Evolutionary conservation across 768 basidiomycete species (phyloP).

Genomic region (Psilocybe azurescens): DNA sequence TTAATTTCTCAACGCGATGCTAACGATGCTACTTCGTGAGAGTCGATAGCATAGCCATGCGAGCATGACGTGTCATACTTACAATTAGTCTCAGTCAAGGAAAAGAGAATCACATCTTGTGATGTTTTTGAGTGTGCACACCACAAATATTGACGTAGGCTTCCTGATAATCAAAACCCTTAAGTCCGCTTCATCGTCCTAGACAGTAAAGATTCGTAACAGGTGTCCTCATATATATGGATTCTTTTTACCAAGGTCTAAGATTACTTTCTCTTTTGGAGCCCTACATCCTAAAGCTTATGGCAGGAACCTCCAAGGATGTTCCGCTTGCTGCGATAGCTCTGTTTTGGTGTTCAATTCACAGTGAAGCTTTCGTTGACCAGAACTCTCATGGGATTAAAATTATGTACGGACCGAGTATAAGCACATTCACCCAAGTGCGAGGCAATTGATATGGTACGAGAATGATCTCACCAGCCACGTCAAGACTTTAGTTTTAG

Average conservation of each 20-base stretch:
- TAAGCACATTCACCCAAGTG: background rate
- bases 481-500: constrained; percentile 6
- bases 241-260: constrained; percentile 14
- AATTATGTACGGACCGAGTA: constrained; percentile 11
- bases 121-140: constrained; percentile 3
- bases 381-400: constrained; percentile 3
- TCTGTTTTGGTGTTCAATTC: constrained; percentile 9
- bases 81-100: background rate
- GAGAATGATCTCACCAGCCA: constrained; percentile 10
- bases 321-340: constrained; percentile 3
- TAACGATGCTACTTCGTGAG: background rate
- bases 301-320: constrained; percentile 12
- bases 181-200: constrained; percentile 12
- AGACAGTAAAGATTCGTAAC: background rate
- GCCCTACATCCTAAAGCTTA: background rate
- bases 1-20: too few species aligned
- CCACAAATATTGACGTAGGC: constrained; percentile 14
- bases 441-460: constrained; percentile 6
- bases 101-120: constrained; percentile 5
- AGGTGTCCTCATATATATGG: background rate
- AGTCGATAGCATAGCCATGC: background rate
- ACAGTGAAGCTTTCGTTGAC: background rate
- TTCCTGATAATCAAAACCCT: constrained; percentile 15
- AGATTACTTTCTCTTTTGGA: background rate
- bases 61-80: background rate